Base-by-base conservation (phyloP, 306 rosid genomes). In the Corylus heterophylla region DNA sequence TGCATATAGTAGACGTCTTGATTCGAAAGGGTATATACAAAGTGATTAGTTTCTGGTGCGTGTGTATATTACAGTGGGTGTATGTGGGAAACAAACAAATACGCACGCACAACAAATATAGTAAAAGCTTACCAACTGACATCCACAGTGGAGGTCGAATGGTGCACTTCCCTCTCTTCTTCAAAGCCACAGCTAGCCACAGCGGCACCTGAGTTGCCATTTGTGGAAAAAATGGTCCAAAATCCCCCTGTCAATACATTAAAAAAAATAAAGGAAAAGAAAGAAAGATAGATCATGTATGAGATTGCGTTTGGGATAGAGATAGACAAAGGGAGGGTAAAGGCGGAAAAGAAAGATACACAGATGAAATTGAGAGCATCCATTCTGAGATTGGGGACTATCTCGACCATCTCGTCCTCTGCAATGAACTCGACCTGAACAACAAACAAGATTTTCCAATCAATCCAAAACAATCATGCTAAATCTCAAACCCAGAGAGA, bases 131-230 rank as follows among this genome's bases (percentile, higher is more conserved):
- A 93, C 99, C 99, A 7, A 89, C 76, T 8, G 94, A 67, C 93
- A 95, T 93, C 99, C 97, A 95, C 51, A 80, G 84, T 0, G 99
- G 98, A 55, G 92, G 82, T 48, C 87, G 85, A 82, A 95, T 87
- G 52, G 93, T 83, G 69, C 98, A 93, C 56, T 91, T 93, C 76
- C 93, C 91, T 83, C 97, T 93, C 91, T 85, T 93, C 89, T 89
- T 93, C 83, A 93, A 68, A 78, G 98, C 93, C 76, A 90, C 86
- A 1, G 97, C 99, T 62, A 95, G 86, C 99, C 99, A 95, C 66
- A 95, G 61, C 0, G 99, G 98, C 22, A 90, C 99, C 77, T 89
- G 88, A 13, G 94, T 74, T 18, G 87, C 86, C 75, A 95, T 84
- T 81, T 93, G 97, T 0, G 99, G 97, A 3, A 76, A 79, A 77